Conservation (phyloP, 1,284 basidiomycete species). For the Boletus smithii region DNA sequence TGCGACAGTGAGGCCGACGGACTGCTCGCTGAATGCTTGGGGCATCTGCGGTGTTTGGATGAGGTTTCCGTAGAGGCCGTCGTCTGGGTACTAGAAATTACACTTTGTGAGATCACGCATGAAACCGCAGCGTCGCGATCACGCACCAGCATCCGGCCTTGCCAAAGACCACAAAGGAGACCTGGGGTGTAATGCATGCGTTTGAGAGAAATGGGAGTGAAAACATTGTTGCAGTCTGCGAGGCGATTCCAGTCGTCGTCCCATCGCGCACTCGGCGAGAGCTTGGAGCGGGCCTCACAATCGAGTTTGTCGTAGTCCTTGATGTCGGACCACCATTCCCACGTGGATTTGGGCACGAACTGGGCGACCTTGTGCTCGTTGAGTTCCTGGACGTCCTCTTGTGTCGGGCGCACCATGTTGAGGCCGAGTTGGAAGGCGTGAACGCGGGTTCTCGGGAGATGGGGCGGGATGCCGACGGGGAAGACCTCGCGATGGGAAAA, state of each 20-base stretch:
- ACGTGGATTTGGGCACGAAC: constrained; percentile 29
- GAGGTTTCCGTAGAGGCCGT: constrained; percentile 34
- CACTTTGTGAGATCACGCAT: constrained; percentile 14
- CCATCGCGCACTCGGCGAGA: constrained; percentile 42
- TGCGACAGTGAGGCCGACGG: constrained; percentile 36
- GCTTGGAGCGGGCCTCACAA: constrained; percentile 21
- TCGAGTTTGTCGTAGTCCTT: constrained; percentile 36
- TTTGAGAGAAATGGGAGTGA: constrained; percentile 37
- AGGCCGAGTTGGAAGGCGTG: constrained; percentile 37
- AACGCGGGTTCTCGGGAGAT: constrained; percentile 46
- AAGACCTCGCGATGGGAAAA: constrained; percentile 54
- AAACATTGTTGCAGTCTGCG: constrained; percentile 47
- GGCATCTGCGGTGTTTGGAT: constrained; percentile 33
- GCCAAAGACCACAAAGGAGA: constrained; percentile 53
- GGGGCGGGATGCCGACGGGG: constrained; percentile 43
- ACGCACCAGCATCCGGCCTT: constrained; percentile 56
- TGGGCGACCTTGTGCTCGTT: constrained; percentile 41
- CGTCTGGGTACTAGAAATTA: constrained; percentile 34
- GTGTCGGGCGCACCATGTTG: constrained; percentile 41
- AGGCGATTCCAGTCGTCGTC: constrained; percentile 61
- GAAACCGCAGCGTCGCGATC: neutral
- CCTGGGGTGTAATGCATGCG: constrained; percentile 50
- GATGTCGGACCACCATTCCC: constrained; percentile 36
- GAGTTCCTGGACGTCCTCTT: constrained; percentile 58
- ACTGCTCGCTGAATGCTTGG: constrained; percentile 36